These are phyloP conservation scores for Quambalaria eucalypti DNA, from an alignment of 1,284 basidiomycete genomes.

Conservation along the genomic window DNA sequence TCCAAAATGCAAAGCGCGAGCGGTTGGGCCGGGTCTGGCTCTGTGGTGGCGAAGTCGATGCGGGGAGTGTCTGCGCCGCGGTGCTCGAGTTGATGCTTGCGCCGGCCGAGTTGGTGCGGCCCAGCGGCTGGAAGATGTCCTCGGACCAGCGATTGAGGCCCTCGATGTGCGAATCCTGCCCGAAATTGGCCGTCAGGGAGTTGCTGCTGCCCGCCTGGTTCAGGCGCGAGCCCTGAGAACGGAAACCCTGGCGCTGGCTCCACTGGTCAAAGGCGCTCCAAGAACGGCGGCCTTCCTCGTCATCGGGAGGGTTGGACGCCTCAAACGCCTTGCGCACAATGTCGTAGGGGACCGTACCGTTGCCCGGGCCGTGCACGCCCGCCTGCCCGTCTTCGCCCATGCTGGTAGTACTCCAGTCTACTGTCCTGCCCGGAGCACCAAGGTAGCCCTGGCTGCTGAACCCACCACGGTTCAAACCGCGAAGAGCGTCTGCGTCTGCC, in stretches of 20 bases:
- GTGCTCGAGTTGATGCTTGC: background rate
- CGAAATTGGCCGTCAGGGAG: background rate
- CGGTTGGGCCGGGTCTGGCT: background rate
- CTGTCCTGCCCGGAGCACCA: background rate
- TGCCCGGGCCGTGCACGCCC: background rate
- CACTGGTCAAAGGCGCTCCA: constrained; percentile 36
- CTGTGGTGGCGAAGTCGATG: background rate
- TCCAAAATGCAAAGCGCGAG: background rate
- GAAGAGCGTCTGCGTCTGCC: background rate
- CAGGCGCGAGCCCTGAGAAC: background rate
- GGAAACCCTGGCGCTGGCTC: constrained; percentile 4
- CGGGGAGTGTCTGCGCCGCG: background rate
- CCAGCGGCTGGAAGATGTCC: background rate
- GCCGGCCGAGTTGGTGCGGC: background rate
- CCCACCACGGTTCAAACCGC: background rate
- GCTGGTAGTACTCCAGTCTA: background rate
- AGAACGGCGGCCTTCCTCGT: constrained; percentile 26
- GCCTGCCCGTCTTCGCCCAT: background rate
- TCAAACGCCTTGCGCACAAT: constrained; percentile 32
- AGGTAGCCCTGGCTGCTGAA: background rate
- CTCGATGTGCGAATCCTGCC: background rate
- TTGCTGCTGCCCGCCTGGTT: background rate
- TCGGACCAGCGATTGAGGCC: background rate
- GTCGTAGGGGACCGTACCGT: constrained; percentile 11
- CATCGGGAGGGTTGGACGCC: constrained; percentile 19